phyloP scores from a whole-genome alignment of 140 eudicot genomes.

The Anethum foeniculum region DNA sequence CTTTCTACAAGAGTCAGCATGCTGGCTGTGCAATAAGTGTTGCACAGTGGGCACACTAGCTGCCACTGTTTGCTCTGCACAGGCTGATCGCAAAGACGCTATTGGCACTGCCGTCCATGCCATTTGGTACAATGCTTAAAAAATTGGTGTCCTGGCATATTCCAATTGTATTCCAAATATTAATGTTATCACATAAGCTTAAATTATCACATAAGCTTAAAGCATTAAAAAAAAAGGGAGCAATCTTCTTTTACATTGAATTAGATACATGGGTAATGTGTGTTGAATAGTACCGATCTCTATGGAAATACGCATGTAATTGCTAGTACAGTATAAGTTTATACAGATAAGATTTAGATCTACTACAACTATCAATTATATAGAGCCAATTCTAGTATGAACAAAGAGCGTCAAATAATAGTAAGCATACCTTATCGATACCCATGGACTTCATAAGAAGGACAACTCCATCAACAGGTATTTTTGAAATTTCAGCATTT shows the following conservation, averaged over 20 bases:
- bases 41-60: background rate
- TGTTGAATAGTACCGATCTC: background rate
- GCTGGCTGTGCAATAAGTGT: background rate
- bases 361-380: background rate
- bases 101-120: background rate
- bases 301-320: background rate
- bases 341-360: background rate
- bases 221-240: background rate
- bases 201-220: background rate
- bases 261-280: background rate
- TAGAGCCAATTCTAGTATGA: background rate
- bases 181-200: background rate
- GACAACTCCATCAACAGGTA: constrained; percentile 91
- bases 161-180: background rate
- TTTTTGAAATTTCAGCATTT: constrained; percentile 67
- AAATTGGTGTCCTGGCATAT: background rate
- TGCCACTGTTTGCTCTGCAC: background rate
- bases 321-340: background rate
- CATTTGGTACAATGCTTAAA: background rate
- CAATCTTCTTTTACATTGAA: background rate
- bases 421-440: constrained; percentile 48
- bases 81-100: background rate
- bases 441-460: constrained; percentile 97
- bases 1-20: background rate
- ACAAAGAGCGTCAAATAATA: background rate